Conservation (phyloP, 257 asterid genomes). For the Nicotiana tomentosiformis region DNA sequence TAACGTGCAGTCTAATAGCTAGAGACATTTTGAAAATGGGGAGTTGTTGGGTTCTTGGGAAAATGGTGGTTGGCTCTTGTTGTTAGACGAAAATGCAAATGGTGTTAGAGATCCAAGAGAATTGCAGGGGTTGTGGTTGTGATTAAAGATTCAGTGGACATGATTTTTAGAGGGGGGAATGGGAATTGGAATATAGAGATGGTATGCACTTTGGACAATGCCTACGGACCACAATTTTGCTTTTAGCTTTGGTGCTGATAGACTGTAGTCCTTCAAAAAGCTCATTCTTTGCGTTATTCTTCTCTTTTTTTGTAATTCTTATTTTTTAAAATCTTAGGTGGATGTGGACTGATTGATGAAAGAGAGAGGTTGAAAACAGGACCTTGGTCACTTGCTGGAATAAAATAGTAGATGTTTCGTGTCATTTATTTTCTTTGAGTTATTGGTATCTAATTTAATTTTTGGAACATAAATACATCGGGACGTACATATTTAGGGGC, state of each 20-base stretch:
- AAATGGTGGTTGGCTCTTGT: neutral
- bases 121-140: neutral
- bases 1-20: conserved; percentile 40
- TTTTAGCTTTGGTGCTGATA: neutral
- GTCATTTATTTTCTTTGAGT: no score
- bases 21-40: conserved; percentile 39
- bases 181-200: neutral
- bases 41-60: neutral
- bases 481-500: no score
- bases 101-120: neutral
- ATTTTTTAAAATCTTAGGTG: no score
- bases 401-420: no score
- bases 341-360: no score
- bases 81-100: conserved; percentile 1
- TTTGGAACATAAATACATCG: no score
- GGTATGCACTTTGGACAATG: no score
- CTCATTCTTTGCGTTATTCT: neutral
- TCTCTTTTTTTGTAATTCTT: no score
- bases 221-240: neutral
- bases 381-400: no score
- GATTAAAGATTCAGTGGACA: neutral
- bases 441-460: no score
- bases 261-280: neutral
- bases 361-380: no score
- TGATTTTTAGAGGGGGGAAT: neutral